Base-by-base conservation (phyloP, 2,329 filamentous ascomycete species). In the Incumbomyces delicatus region DNA sequence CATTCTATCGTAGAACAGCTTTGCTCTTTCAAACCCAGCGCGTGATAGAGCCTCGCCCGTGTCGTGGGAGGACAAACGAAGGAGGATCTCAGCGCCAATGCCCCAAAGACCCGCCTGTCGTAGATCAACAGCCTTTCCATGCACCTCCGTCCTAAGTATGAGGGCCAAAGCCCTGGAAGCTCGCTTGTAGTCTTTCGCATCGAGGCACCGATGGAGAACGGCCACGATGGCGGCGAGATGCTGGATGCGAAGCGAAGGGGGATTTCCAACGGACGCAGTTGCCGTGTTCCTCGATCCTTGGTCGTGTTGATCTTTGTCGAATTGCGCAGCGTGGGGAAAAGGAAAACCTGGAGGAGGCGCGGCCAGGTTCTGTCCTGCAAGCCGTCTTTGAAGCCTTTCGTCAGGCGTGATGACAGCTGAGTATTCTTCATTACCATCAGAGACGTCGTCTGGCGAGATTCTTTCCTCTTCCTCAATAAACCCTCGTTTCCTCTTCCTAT, bases 21-120 rank as follows among this genome's bases (percentile, higher is more conserved):
- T 76, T 10, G 77, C 80, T 40, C 72, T 67, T 48, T 73, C 68
- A 51, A 83, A 76, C 2, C 76, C 78, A 33, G 66, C 63, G 20
- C 58, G 59, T 41, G 47, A 33, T 45, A 32, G 20, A 6, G 34
- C 17, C 11, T 16, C 33, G n/a, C 6, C 13, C 18, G 12, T n/a
- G 31, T n/a, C 29, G 34, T 27, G 13, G 16, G 10, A 20, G 10
- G 37, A 22, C 11, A 38, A 18, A 13, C 83, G 77, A 66, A 94
- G 79, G 47, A 95, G 66, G 16, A 95, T 77, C 65, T 95, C 89
- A 2, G 86, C 87, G 1, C 87, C 88, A 37, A 95, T 75, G 12
- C 82, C 82, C 90, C 89, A 95, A 53, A 84, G 75, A 31, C 78
- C 76, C 57, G 81, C 74, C 16, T 70, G 71, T 33, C 87, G 77